Conservation (phyloP, 768 basidiomycete species). For the Agrocybe chaxingu region DNA sequence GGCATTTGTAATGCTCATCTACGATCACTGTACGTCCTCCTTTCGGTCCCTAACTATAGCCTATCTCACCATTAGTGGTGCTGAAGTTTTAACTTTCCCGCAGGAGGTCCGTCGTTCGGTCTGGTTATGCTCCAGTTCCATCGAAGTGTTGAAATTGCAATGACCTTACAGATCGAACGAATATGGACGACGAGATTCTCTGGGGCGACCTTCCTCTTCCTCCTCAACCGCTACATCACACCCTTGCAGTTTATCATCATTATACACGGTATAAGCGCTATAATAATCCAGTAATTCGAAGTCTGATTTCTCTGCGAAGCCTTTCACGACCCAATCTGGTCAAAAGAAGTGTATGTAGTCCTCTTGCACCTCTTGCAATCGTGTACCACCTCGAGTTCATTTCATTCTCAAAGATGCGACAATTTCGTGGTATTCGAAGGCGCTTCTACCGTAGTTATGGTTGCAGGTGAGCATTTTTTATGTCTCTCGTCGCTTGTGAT, state of each 20-base stretch:
- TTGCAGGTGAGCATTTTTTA: too few species aligned
- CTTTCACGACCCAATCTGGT: too few species aligned
- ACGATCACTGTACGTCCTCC: constrained; percentile 13
- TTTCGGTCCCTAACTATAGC: background rate
- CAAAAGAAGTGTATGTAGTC: too few species aligned
- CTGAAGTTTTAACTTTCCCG: too few species aligned
- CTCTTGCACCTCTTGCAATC: too few species aligned
- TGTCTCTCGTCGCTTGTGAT: too few species aligned
- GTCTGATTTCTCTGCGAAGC: too few species aligned
- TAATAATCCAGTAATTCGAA: too few species aligned
- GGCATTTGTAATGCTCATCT: constrained; percentile 12
- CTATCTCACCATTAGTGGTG: background rate
- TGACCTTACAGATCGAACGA: constrained; percentile 15
- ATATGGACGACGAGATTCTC: constrained; percentile 21
- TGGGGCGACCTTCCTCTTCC: constrained; percentile 18
- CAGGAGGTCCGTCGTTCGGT: too few species aligned
- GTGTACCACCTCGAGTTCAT: background rate
- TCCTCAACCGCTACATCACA: constrained; percentile 25
- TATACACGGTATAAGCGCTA: constrained; percentile 14
- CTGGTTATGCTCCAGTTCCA: background rate
- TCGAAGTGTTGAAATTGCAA: background rate
- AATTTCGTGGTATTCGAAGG: constrained; percentile 24
- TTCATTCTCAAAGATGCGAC: constrained; percentile 12
- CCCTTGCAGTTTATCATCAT: constrained; percentile 21
- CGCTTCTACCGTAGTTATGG: constrained; percentile 4